Percentiles rank a stretch among this genome's conserved stretches.
Evolutionary conservation across 2,329 filamentous ascomycete species (phyloP).

Genomic region (Ascochyta clinopodiicola): DNA sequence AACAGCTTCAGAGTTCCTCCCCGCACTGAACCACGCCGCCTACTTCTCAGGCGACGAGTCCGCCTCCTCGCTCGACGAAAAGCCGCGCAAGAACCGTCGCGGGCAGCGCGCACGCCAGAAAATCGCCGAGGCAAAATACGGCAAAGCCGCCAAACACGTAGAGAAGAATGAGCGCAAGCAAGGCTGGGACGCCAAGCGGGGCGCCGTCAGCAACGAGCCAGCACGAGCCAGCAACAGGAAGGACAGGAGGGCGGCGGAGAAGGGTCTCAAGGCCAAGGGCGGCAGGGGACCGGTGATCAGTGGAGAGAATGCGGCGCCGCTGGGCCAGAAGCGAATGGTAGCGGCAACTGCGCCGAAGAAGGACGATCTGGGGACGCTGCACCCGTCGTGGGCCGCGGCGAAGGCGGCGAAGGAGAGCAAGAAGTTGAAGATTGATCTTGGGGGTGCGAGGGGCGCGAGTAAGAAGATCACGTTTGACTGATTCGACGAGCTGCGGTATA

Average conservation of each 20-base stretch:
- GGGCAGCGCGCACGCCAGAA: constrained; percentile 80
- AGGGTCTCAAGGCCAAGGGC: constrained; percentile 22
- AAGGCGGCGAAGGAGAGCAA: constrained; percentile 65
- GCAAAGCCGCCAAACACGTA: constrained; percentile 71
- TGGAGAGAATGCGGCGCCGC: constrained; percentile 41
- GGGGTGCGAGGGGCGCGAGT: constrained; percentile 44
- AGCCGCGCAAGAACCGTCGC: constrained; percentile 72
- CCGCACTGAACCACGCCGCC: constrained; percentile 75
- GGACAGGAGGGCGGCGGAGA: constrained; percentile 23
- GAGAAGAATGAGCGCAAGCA: constrained; percentile 56
- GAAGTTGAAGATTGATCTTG: constrained; percentile 49
- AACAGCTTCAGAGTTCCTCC: constrained; percentile 68
- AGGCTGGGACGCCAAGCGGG: constrained; percentile 66
- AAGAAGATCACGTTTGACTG: constrained; percentile 70
- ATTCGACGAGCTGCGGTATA: constrained; percentile 2
- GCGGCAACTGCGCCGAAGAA: constrained; percentile 52
- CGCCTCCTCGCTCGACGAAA: constrained; percentile 63
- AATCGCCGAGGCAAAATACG: constrained; percentile 83
- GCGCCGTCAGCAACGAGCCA: constrained; percentile 54
- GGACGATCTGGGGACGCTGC: constrained; percentile 61
- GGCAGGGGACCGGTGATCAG: constrained; percentile 38
- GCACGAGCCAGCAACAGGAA: constrained; percentile 28
- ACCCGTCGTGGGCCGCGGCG: constrained; percentile 71
- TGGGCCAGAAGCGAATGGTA: constrained; percentile 30
- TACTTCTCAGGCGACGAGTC: constrained; percentile 81